phyloP scores from a whole-genome alignment of 345 rosid genomes.

The Limnanthes douglasii region DNA sequence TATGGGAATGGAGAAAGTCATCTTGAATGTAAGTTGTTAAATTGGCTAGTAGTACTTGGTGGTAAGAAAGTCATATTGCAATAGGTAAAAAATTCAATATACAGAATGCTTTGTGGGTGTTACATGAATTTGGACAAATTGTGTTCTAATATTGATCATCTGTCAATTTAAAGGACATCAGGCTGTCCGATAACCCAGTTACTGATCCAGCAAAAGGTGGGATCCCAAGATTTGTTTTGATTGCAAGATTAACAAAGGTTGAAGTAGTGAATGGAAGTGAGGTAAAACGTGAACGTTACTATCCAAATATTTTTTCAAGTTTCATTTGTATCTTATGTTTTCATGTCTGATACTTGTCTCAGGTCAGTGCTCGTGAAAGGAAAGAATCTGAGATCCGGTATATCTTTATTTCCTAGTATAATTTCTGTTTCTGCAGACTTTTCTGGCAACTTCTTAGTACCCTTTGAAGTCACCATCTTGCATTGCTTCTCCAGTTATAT shows the following conservation, averaged over 20 bases:
- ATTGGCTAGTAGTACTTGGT: no score
- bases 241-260: slow-evolving; percentile 71
- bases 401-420: slow-evolving; percentile 1
- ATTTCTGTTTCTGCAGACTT: neutral
- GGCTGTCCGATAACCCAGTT: slow-evolving; percentile 87
- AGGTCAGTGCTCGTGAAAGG: slow-evolving; percentile 78
- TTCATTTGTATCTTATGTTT: slow-evolving; percentile 9
- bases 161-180: slow-evolving; percentile 40
- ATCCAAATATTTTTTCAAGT: slow-evolving; percentile 3
- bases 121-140: neutral
- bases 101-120: neutral
- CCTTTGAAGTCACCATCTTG: slow-evolving; percentile 1
- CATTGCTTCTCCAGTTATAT: neutral
- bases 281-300: slow-evolving; percentile 28
- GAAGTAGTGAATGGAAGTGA: slow-evolving; percentile 88
- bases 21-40: neutral
- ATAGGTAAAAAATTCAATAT: neutral
- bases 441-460: neutral
- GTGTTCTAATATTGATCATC: slow-evolving; percentile 5
- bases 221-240: slow-evolving; percentile 57
- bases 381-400: slow-evolving; percentile 98
- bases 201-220: slow-evolving; percentile 67
- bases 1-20: neutral
- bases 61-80: no score
- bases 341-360: slow-evolving; percentile 7